A percentile compares a stretch with the other conserved stretches of the same genome.
phyloP scores from a whole-genome alignment of 164 flowering plant species.

The Kalanchoe fedtschenkoi region DNA sequence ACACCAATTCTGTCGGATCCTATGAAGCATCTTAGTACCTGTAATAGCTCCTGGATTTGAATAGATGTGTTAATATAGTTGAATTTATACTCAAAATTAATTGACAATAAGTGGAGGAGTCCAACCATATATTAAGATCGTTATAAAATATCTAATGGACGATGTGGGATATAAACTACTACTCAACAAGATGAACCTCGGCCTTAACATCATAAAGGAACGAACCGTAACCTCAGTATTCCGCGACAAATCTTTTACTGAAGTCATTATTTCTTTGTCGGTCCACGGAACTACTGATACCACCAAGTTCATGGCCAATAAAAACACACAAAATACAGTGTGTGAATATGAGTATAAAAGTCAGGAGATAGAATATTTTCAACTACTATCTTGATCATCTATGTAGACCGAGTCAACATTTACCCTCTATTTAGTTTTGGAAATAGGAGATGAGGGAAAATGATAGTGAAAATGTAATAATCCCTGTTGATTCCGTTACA shows the following conservation, averaged over 20 bases:
- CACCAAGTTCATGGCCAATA: constrained; percentile 75
- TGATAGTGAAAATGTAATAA: too few relatives aligned
- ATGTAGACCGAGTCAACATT: neutral
- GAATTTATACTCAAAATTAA: too few relatives aligned
- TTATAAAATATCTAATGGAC: too few relatives aligned
- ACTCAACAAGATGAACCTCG: too few relatives aligned
- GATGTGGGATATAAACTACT: too few relatives aligned
- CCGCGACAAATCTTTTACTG: constrained; percentile 65
- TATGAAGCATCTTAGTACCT: constrained; percentile 29
- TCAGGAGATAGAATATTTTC: neutral
- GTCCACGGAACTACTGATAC: constrained; percentile 68
- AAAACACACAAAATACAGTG: neutral
- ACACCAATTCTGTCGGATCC: too few relatives aligned
- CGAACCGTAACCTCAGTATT: constrained; percentile 87
- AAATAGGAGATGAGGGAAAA: too few relatives aligned
- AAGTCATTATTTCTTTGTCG: constrained; percentile 65
- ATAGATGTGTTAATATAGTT: too few relatives aligned
- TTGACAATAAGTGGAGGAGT: too few relatives aligned
- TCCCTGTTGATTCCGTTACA: too few relatives aligned
- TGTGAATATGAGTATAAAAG: neutral
- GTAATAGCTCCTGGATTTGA: constrained; percentile 30
- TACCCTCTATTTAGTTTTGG: too few relatives aligned
- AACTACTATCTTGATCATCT: neutral
- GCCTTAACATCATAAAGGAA: constrained; percentile 80
- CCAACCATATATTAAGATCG: too few relatives aligned